These are phyloP conservation scores for Apiospora pterosperma DNA, from an alignment of 2,329 filamentous ascomycete genomes.

Conservation along the genomic window DNA sequence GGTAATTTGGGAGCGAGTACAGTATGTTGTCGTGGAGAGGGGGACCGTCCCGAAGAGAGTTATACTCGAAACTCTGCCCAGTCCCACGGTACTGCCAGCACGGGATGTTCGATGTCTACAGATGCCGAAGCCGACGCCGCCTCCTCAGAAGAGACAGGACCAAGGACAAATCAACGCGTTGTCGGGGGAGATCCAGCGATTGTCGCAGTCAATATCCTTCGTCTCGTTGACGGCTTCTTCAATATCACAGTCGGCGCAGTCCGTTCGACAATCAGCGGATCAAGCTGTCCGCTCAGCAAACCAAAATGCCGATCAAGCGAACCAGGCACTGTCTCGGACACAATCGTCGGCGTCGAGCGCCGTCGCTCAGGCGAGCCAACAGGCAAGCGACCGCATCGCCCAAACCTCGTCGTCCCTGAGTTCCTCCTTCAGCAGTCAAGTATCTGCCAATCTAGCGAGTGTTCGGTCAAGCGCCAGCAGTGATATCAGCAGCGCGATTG, in stretches of 20 bases:
- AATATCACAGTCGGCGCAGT: slow-evolving; percentile 25
- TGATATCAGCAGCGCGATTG: slow-evolving; percentile 48
- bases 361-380: slow-evolving; percentile 19
- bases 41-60: slow-evolving; percentile 10
- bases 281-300: slow-evolving; percentile 23
- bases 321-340: slow-evolving; percentile 24
- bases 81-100: slow-evolving; percentile 14
- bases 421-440: slow-evolving; percentile 26
- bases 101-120: slow-evolving; percentile 15
- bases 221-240: slow-evolving; percentile 27
- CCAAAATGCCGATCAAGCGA: slow-evolving; percentile 24
- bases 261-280: slow-evolving; percentile 25
- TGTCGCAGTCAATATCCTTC: slow-evolving; percentile 27
- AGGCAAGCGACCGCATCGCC: slow-evolving; percentile 19
- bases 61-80: slow-evolving; percentile 14
- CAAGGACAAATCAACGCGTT: slow-evolving; percentile 26
- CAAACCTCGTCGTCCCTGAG: slow-evolving; percentile 25
- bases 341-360: slow-evolving; percentile 27
- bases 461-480: slow-evolving; percentile 24
- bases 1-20: slow-evolving; percentile 16
- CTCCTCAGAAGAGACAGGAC: slow-evolving; percentile 23
- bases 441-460: slow-evolving; percentile 21
- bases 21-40: slow-evolving; percentile 13
- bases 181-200: slow-evolving; percentile 24
- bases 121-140: slow-evolving; percentile 21